Percentiles rank a stretch among this genome's conserved stretches.
These are phyloP conservation scores for Penicillium sp. DNA, from an alignment of 2,329 filamentous ascomycete genomes.

Conservation along the genomic window DNA sequence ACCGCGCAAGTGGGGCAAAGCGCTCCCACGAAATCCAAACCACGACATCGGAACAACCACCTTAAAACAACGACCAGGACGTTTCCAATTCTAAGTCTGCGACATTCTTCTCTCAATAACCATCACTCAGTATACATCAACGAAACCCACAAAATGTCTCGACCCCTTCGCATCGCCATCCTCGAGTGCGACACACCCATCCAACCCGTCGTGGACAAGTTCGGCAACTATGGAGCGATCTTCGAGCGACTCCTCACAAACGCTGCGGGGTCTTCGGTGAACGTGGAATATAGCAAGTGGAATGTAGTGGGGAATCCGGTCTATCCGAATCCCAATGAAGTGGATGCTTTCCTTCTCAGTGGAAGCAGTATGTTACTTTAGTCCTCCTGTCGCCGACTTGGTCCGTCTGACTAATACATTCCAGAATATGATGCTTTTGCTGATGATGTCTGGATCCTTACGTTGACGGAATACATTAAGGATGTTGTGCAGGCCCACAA, in stretches of 20 bases:
- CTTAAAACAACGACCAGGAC: not conserved
- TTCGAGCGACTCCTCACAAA: conserved; percentile 24
- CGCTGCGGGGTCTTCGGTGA: conserved; percentile 12
- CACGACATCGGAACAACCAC: not conserved
- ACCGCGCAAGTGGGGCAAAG: not conserved
- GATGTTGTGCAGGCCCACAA: conserved; percentile 18
- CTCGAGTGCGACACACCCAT: conserved; percentile 34
- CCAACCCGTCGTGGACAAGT: conserved; percentile 17
- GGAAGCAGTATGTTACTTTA: conserved; percentile 31
- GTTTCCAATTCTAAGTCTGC: not conserved
- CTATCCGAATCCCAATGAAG: conserved; percentile 24
- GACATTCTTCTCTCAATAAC: not conserved
- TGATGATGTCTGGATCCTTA: conserved; percentile 48
- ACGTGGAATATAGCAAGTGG: conserved; percentile 20
- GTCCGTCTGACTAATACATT: not conserved
- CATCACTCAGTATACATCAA: too few species aligned
- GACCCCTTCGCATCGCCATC: conserved; percentile 24
- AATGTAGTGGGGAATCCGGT: conserved; percentile 23
- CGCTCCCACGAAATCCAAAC: not conserved
- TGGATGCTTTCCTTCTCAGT: conserved; percentile 29
- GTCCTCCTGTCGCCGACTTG: not conserved
- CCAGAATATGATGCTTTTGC: conserved; percentile 43
- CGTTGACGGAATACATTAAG: conserved; percentile 44
- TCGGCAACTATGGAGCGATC: conserved; percentile 28
- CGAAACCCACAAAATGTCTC: conserved; percentile 7